Base-by-base conservation (phyloP, 441 rosid species). In the Arabidopsis hybrid region DNA sequence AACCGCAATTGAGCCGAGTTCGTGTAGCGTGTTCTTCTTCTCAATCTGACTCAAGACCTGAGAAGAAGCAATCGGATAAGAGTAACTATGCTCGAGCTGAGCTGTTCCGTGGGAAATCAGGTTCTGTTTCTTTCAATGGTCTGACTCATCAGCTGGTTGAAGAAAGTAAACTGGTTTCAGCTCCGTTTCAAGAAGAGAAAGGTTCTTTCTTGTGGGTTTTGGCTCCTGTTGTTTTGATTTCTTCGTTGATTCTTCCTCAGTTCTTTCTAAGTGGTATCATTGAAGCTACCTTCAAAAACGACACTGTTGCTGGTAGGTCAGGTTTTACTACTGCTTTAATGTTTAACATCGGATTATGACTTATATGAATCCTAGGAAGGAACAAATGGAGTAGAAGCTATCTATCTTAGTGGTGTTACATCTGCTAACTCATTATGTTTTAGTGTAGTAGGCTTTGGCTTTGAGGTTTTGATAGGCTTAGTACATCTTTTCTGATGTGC, bases 81-180 rank as follows among this genome's bases (percentile, higher is more conserved):
- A 73, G 68, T 69, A 64, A 63, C 49, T 70, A 34, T 50, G 71
- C 75, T 69, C 86, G 80, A 65, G 63, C 71, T 79, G 97, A 90
- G 77, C 81, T 88, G 9, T 86, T 85, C 71, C 83, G 83, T 39
- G 96, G 96, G 7, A 90, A 94, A 80, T 75, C 98, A 1, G 93
- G 97, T 65, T 91, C 91, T 5, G 78, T 88, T 90, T 90, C 96
- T 4, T 91, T 90, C 80, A 46, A 71, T 67, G 98, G 98, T 4
- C 53, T 87, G 77, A 85, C 88, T 56, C 85, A 91, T 60, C 95
- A 91, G 77, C 82, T 84, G 1, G 88, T 88, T 46, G 98, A 91
- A 78, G 96, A 88, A 77, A 81, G 83, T 53, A 87, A 83, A 59
- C 78, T 91, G 66, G 83, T 85, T 29, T 88, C 98, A 14, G 88